A percentile compares a stretch with the other conserved stretches of the same genome.
phyloP scores from a whole-genome alignment of 1,139 yeast species.

The Candida glucosophila region DNA sequence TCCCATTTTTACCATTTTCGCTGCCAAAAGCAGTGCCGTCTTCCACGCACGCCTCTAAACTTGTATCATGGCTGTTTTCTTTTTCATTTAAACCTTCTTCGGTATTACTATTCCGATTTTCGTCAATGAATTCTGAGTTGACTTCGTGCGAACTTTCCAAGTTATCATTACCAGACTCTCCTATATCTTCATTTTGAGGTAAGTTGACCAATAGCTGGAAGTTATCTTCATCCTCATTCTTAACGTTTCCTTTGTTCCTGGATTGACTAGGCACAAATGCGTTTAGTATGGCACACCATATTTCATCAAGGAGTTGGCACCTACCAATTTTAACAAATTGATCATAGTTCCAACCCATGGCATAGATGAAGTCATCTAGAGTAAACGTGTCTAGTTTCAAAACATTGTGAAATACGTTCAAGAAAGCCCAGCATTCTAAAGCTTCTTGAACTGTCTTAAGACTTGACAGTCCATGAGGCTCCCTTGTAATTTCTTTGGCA shows the following conservation, averaged over 20 bases:
- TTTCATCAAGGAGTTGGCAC: conserved; percentile 57
- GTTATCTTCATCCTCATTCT: conserved; percentile 14
- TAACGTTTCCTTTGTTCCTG: conserved; percentile 18
- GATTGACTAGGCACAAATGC: conserved; percentile 33
- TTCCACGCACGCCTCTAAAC: conserved; percentile 8
- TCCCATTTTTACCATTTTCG: no score
- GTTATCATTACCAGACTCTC: conserved; percentile 19
- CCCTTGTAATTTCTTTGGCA: no score
- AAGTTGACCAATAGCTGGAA: conserved; percentile 1
- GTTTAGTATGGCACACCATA: conserved; percentile 57
- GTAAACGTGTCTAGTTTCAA: conserved; percentile 63
- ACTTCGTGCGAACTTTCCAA: conserved; percentile 3
- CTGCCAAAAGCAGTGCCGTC: conserved; percentile 9
- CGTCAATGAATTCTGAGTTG: conserved; percentile 3
- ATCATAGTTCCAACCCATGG: conserved; percentile 47
- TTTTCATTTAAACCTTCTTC: no score
- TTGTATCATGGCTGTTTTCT: conserved; percentile 1
- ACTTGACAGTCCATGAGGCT: no score
- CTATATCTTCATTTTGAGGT: conserved; percentile 11
- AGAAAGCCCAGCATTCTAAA: conserved; percentile 66
- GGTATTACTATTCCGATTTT: conserved; percentile 5
- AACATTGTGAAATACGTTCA: conserved; percentile 62
- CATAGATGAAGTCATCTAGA: conserved; percentile 67
- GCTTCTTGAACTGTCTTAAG: conserved; percentile 29
- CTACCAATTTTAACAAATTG: conserved; percentile 34